phyloP scores from a whole-genome alignment of 129 eudicot species.

The Tagetes patula region DNA sequence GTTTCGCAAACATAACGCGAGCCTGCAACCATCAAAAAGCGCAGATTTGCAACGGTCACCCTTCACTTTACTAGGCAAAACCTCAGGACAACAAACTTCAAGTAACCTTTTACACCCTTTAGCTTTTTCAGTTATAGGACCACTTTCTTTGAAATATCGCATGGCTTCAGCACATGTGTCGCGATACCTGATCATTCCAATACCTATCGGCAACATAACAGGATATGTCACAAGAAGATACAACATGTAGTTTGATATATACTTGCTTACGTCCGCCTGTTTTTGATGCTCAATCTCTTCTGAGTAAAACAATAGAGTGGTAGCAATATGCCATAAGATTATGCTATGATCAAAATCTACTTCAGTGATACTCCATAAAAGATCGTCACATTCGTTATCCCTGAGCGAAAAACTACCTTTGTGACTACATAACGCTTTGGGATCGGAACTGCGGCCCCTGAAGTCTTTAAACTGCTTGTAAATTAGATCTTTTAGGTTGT shows the following conservation, averaged over 20 bases:
- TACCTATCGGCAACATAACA: constrained; percentile 48
- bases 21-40: too few species aligned
- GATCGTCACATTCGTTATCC: background rate
- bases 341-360: constrained; percentile 48
- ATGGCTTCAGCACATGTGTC: constrained; percentile 51
- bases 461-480: constrained; percentile 24
- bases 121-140: background rate
- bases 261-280: too few species aligned
- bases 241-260: constrained; percentile 39
- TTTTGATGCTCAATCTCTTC: too few species aligned
- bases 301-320: constrained; percentile 46
- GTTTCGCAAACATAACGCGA: too few species aligned
- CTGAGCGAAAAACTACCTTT: constrained; percentile 32
- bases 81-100: constrained; percentile 36
- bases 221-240: constrained; percentile 44
- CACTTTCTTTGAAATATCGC: constrained; percentile 33
- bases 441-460: background rate
- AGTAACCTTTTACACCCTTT: constrained; percentile 39
- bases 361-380: constrained; percentile 30
- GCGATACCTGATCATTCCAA: constrained; percentile 46
- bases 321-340: constrained; percentile 36
- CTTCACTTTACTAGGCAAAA: too few species aligned
- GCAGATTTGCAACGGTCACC: too few species aligned
- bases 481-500: constrained; percentile 31
- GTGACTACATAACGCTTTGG: constrained; percentile 32